Conservation (phyloP, 495 filamentous ascomycete species). For the Aspergillus bridgeri region DNA sequence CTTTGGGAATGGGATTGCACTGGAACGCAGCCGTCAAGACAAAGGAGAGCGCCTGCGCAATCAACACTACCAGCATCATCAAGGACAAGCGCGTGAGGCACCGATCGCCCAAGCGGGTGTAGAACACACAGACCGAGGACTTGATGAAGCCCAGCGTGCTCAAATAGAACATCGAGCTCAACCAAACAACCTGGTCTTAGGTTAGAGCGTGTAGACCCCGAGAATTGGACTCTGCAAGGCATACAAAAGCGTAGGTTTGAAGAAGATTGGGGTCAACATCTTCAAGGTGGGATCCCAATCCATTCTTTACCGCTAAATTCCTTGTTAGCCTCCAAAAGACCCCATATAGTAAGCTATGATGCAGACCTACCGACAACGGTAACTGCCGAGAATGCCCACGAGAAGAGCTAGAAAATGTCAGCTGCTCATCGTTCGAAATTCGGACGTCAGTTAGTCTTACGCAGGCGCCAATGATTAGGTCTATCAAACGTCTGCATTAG, state of each 20-base stretch:
- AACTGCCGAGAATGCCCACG: constrained; percentile 37
- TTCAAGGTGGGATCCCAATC: constrained; percentile 29
- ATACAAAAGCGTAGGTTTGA: constrained; percentile 32
- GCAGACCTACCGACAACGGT: constrained; percentile 33
- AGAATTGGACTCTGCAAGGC: not conserved
- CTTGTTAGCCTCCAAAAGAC: constrained; percentile 6
- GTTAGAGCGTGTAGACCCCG: not conserved
- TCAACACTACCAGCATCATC: constrained; percentile 31
- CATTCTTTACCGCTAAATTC: constrained; percentile 29
- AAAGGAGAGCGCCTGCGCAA: constrained; percentile 30
- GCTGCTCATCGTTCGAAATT: not conserved
- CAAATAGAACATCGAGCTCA: constrained; percentile 43
- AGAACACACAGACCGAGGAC: constrained; percentile 38
- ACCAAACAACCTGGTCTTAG: constrained; percentile 28
- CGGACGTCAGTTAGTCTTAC: constrained; percentile 18
- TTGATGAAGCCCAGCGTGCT: constrained; percentile 40
- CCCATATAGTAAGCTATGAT: too few relatives aligned
- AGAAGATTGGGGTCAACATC: constrained; percentile 21
- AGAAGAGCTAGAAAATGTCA: constrained; percentile 21
- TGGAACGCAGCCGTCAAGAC: constrained; percentile 39
- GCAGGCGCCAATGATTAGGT: constrained; percentile 35
- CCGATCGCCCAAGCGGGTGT: constrained; percentile 37
- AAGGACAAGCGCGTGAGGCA: constrained; percentile 29
- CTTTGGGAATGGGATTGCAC: constrained; percentile 32
- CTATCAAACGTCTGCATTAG: constrained; percentile 16